Base-by-base conservation (phyloP, 2,329 filamentous ascomycete genomes). In the Ceratocystis destructans region DNA sequence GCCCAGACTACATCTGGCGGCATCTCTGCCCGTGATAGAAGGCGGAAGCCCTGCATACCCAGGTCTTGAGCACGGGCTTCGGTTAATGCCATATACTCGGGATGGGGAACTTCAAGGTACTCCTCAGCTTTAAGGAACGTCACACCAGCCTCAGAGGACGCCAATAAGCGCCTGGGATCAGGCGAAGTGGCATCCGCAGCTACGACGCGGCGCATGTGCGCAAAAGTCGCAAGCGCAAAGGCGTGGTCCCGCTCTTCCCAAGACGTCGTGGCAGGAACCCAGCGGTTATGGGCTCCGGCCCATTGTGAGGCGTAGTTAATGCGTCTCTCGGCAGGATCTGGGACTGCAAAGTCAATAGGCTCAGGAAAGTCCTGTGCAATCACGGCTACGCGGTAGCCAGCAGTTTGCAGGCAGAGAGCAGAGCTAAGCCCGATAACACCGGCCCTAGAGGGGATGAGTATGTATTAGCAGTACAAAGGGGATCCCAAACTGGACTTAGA, bases 261-360 rank as follows among this genome's bases (percentile, higher is more conserved):
- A 44, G 73, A 71, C 5, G 71, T 69, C 7, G 73, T 7, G 70
- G 71, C 46, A 1, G 78, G 78, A 44, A 82, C 78, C 70, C 78
- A 80, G 50, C 81, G 77, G 69, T 82, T 81, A 70, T 84, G 80
- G 1, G 82, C 81, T 10, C 82, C 82, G 45, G 77, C 82, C 81
- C 81, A 83, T 64, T 81, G 80, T 37, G 82, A 83, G 15, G 82
- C 79, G 71, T 79, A 84, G 74, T 83, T 77, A 71, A 81, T 78
- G 66, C 76, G 73, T 0, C 73, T 68, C 15, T 68, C 68, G 4
- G 31, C 10, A n/a, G 57, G n/a, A n/a, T 55, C 59, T 6, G 75
- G 71, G 67, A 79, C 76, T 44, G 78, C 73, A 12, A 77, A 76
- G 71, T 80, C 79, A 61, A 76, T 79, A 8, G 78, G 76, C n/a